Evolutionary conservation across 1,284 basidiomycete species (phyloP).

Genomic region (Xanthoconium separans): DNA sequence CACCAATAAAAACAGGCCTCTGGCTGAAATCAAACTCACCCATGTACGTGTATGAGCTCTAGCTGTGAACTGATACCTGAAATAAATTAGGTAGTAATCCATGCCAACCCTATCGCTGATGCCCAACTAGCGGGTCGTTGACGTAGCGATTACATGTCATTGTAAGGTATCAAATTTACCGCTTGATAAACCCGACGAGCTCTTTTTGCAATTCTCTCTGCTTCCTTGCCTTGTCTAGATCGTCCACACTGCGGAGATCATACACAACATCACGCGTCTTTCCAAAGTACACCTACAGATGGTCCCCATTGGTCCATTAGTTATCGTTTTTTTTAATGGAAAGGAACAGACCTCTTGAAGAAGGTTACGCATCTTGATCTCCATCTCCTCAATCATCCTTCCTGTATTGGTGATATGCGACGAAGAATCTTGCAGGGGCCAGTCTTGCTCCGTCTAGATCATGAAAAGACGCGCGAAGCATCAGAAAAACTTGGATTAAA

Average conservation of each 20-base stretch:
- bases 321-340: conserved; percentile 1
- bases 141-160: conserved; percentile 13
- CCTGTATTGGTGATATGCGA: conserved; percentile 94
- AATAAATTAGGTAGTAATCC: conserved; percentile 75
- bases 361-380: conserved; percentile 97
- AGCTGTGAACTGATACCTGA: background rate
- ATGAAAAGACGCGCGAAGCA: conserved; percentile 1
- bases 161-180: conserved; percentile 38
- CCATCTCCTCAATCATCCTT: conserved; percentile 96
- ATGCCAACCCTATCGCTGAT: conserved; percentile 93
- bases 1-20: conserved; percentile 85
- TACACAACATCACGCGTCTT: conserved; percentile 96
- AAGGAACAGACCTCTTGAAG: conserved; percentile 69
- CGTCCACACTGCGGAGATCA: conserved; percentile 85
- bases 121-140: conserved; percentile 45
- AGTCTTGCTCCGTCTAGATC: conserved; percentile 80
- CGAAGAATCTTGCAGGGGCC: conserved; percentile 70
- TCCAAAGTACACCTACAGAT: conserved; percentile 86
- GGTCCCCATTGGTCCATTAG: conserved; percentile 13
- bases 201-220: conserved; percentile 92
- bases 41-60: conserved; percentile 43
- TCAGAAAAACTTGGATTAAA: conserved; percentile 13
- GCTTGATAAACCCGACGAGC: conserved; percentile 86
- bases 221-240: conserved; percentile 78
- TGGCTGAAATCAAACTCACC: conserved; percentile 80